phyloP scores from a whole-genome alignment of 1,284 basidiomycete genomes.

The Rhodofomes roseus region DNA sequence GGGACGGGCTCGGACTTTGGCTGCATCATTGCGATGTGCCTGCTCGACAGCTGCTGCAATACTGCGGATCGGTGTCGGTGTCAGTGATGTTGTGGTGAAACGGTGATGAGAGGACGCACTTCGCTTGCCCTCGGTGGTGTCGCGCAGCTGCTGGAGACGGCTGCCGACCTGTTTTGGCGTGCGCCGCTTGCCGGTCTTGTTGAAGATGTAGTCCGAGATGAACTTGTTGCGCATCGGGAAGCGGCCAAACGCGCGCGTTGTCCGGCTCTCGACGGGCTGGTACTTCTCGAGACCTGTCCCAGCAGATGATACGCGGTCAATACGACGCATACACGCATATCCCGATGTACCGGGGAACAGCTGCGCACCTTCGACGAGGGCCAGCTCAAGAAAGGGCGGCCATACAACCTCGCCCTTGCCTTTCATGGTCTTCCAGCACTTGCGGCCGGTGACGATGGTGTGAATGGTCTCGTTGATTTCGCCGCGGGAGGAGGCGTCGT shows the following conservation, averaged over 20 bases:
- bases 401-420: conserved; percentile 67
- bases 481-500: conserved; percentile 23
- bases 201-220: conserved; percentile 70
- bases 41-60: conserved; percentile 31
- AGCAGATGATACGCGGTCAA: background rate
- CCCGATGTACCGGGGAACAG: conserved; percentile 5
- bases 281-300: conserved; percentile 60
- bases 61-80: conserved; percentile 14
- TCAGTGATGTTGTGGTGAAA: background rate
- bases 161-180: conserved; percentile 74
- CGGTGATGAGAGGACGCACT: conserved; percentile 32
- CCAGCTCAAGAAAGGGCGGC: conserved; percentile 73
- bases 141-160: conserved; percentile 68
- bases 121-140: conserved; percentile 63
- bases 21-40: conserved; percentile 25
- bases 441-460: conserved; percentile 62
- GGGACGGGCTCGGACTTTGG: conserved; percentile 16
- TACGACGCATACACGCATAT: conserved; percentile 1
- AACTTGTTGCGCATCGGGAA: conserved; percentile 75
- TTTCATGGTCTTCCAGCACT: conserved; percentile 70
- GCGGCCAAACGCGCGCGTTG: conserved; percentile 65
- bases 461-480: conserved; percentile 36
- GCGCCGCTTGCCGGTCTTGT: conserved; percentile 58
- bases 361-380: conserved; percentile 62
- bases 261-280: conserved; percentile 65